Evolutionary conservation across 306 rosid genomes (phyloP).

Genomic region (Cicer chorassanicum): DNA sequence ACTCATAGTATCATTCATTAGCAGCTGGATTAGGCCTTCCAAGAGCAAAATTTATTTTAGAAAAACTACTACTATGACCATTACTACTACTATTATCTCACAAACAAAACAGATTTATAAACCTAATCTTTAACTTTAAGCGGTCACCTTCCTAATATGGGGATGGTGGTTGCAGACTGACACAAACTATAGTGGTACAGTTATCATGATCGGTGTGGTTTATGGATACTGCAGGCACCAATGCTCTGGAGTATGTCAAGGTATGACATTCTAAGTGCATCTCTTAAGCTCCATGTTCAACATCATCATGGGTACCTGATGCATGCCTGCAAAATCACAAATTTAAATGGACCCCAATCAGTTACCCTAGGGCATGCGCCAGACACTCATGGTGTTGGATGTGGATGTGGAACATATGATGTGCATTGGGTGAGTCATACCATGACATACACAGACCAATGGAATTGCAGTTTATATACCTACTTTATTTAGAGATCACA

Average conservation of each 20-base stretch:
- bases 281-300: not conserved
- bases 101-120: conserved; percentile 18
- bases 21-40: not conserved
- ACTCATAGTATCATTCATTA: not conserved
- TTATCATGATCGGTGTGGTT: not conserved
- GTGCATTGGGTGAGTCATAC: not conserved
- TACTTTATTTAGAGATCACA: not conserved
- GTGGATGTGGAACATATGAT: not conserved
- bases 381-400: not conserved
- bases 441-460: not conserved
- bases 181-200: conserved; percentile 8
- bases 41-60: not conserved
- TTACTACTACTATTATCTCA: not conserved
- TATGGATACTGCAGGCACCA: not conserved
- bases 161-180: not conserved
- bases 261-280: not conserved
- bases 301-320: conserved; percentile 1
- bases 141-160: not conserved
- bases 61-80: not conserved
- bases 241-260: not conserved
- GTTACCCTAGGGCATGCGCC: not conserved
- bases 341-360: conserved; percentile 11
- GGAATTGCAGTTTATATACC: not conserved
- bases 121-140: not conserved
- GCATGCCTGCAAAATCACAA: not conserved